Conservation (phyloP, 2,329 filamentous ascomycete genomes). For the Aotearoamyces nothofagi region DNA sequence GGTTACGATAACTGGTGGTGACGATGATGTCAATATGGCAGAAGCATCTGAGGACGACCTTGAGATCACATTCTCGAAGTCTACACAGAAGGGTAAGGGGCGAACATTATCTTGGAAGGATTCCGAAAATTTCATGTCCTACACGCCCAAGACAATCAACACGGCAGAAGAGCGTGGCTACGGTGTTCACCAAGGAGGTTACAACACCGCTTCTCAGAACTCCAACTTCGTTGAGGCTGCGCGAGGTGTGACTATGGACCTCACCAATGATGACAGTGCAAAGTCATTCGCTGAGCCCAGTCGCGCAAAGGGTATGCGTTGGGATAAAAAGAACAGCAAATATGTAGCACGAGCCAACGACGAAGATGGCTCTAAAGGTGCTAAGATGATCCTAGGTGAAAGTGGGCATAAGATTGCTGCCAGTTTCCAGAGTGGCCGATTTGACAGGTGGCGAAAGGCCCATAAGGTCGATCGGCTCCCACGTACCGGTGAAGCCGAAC, state of each 20-base stretch:
- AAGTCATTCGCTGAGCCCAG: slow-evolving; percentile 67
- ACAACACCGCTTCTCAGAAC: slow-evolving; percentile 30
- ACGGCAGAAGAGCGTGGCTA: slow-evolving; percentile 83
- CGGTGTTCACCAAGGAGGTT: slow-evolving; percentile 70
- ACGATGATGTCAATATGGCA: slow-evolving; percentile 34
- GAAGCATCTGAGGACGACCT: slow-evolving; percentile 47
- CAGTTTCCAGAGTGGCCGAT: slow-evolving; percentile 82
- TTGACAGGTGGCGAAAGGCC: slow-evolving; percentile 80
- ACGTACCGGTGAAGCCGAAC: slow-evolving; percentile 69
- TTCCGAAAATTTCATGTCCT: slow-evolving; percentile 90
- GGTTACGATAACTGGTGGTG: slow-evolving; percentile 18
- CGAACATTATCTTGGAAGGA: slow-evolving; percentile 59
- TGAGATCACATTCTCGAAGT: slow-evolving; percentile 55
- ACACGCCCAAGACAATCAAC: slow-evolving; percentile 69
- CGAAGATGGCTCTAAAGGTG: slow-evolving; percentile 70
- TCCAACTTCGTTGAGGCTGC: slow-evolving; percentile 78
- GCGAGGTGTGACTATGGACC: slow-evolving; percentile 80
- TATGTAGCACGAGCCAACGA: slow-evolving; percentile 89
- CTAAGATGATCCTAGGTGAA: slow-evolving; percentile 69
- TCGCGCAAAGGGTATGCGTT: slow-evolving; percentile 63
- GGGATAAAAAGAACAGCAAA: slow-evolving; percentile 95
- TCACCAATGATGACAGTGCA: slow-evolving; percentile 73
- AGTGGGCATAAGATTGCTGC: slow-evolving; percentile 93
- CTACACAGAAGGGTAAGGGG: slow-evolving; percentile 34
- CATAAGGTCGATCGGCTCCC: slow-evolving; percentile 70